Evolutionary conservation across 1,139 yeast genomes (phyloP), one percentile per base, ranked within the genome.

Genomic region (Wickerhamomyces sp.): DNA sequence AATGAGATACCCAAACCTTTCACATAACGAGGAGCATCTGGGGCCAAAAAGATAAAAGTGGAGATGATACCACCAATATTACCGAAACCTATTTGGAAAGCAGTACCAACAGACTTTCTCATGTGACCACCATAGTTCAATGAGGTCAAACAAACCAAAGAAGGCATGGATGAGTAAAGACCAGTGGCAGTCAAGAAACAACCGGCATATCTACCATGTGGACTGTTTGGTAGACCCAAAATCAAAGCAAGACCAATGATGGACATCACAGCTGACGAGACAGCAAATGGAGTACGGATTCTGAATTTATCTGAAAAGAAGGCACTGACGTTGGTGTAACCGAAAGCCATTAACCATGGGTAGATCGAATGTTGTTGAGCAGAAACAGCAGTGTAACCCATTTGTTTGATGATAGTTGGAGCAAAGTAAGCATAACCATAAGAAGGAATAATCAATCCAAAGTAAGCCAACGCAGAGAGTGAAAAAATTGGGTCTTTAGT

Each of bases 31-130:
- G 66, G 66, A 31, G 60, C 50, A 22, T 61, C 64, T 9, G 40
- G 35, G 1, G 57, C 35, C 17, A 58, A 31, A 38, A 61, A 61
- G 37, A 68, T 63, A 37, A 80, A 63, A 2, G 88, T 75, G 12
- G 89, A 66, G 42, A 83, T 72, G 52, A 83, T 83, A 51, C 91
- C 93, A 42, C 93, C 93, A 52, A 81, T 78, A 59, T 84, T 83
- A 44, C 91, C 93, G 54, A 82, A 81, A 2, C 91, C 93, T 46
- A 84, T 73, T 51, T 79, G 84, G 70, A 79, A 78, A 2, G 85
- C 87, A 14, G 87, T 75, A 35, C 85, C 86, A 16, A 81, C 80
- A 23, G 83, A 68, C 47, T 80, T 78, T 55, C 89, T 68, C 37
- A 75, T 62, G 54, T 82, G 89, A 25, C 89, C 87, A 37, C 80